Evolutionary conservation across 495 filamentous ascomycete genomes (phyloP), one percentile per base, ranked within the genome.

Genomic region (Polyplosphaeria fusca): DNA sequence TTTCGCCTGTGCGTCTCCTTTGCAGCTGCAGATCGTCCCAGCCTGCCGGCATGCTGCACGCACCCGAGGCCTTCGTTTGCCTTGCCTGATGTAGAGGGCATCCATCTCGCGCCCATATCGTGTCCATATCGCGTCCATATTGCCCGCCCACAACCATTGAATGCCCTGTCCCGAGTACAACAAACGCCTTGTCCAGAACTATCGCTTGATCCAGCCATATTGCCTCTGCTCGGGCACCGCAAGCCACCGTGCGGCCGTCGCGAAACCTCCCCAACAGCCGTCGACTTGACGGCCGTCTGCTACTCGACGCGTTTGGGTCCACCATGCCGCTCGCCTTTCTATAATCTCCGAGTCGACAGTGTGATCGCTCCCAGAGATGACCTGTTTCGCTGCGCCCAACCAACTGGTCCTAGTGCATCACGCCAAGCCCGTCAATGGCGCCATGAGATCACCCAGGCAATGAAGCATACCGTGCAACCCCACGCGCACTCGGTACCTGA

Each of bases 271-370:
- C 3, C 42, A 35, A 35, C 42, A 46, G 23, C 22, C 5, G 12
- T 25, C 42, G 4, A 5, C 5, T 18, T 19, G 9, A 42, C 9
- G 5, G 7, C 9, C 39, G 7, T 23, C 42, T 46, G 42, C 42
- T 46, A 25, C 42, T 46, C 42, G 42, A 23, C 42, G 42, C 42
- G 42, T 46, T 46, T 46, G 22, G 42, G 23, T 14, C 5, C 12
- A 46, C 39, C 5, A 4, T 19, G 14, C 18, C 42, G 20, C 30
- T 14, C 26, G 42, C 7, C 22, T 13, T 23, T 19, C 16, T 46
- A 46, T 46, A 46, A 46, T 46, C 42, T 46, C 42, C 42, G 42
- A 46, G 18, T 7, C 7, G 5, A 46, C 5, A 14, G 42, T 11
- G 3, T 46, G 42, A n/a, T 19, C 22, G 42, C 42, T 7, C 7